Conservation (phyloP, 768 basidiomycete species). For the Mycena venus region DNA sequence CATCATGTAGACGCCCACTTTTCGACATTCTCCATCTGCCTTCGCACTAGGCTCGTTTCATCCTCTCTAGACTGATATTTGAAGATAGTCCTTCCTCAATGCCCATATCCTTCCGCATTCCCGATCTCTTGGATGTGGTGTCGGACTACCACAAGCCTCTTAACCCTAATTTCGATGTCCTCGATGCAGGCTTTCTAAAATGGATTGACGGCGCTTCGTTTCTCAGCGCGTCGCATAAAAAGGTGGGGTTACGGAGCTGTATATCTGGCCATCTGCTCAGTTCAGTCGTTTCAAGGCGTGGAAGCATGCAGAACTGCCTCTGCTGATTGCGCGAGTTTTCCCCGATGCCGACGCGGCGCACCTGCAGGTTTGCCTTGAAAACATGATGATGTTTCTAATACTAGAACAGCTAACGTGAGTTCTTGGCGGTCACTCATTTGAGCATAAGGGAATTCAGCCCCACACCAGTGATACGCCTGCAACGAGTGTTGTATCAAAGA, state of each 20-base stretch:
- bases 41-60: too few species aligned
- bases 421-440: not conserved
- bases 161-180: slow-evolving; percentile 29
- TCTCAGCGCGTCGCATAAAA: slow-evolving; percentile 31
- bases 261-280: not conserved
- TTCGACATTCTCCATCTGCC: too few species aligned
- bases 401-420: slow-evolving; percentile 39
- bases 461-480: slow-evolving; percentile 28
- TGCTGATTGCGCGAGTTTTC: slow-evolving; percentile 35
- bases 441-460: not conserved
- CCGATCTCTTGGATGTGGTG: slow-evolving; percentile 24
- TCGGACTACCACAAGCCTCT: slow-evolving; percentile 30
- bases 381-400: slow-evolving; percentile 38
- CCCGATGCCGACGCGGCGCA: slow-evolving; percentile 33
- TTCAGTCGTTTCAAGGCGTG: slow-evolving; percentile 27
- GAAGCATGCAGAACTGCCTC: slow-evolving; percentile 38
- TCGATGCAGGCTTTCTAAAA: slow-evolving; percentile 29
- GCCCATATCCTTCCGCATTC: slow-evolving; percentile 24
- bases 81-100: too few species aligned
- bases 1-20: not conserved
- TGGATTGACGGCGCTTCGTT: slow-evolving; percentile 37
- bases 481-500: slow-evolving; percentile 20
- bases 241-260: slow-evolving; percentile 8
- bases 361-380: slow-evolving; percentile 34
- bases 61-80: too few species aligned